Evolutionary conservation across 768 basidiomycete species (phyloP).

Genomic region (Scleroderma bovista): DNA sequence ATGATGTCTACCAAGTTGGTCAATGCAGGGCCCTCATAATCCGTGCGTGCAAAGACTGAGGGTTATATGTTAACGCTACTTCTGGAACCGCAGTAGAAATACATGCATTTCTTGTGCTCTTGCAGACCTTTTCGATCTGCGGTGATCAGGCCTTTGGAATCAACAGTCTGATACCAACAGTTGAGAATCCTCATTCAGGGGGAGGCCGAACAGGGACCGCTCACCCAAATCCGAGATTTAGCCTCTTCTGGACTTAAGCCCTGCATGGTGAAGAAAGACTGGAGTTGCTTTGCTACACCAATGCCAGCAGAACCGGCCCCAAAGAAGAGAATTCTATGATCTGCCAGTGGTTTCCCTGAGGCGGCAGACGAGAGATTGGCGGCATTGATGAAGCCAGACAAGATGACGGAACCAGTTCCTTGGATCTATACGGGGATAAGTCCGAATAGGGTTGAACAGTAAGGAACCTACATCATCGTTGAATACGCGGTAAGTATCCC

Average conservation of each 20-base stretch:
- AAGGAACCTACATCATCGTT: slow-evolving; percentile 60
- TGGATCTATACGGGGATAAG: slow-evolving; percentile 42
- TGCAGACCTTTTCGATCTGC: slow-evolving; percentile 62
- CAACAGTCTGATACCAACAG: slow-evolving; percentile 48
- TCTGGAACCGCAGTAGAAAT: background rate
- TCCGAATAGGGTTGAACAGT: background rate
- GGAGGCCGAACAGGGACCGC: slow-evolving; percentile 13
- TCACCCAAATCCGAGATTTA: slow-evolving; percentile 58
- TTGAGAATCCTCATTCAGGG: slow-evolving; percentile 7
- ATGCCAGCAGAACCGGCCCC: slow-evolving; percentile 51
- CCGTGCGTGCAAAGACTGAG: slow-evolving; percentile 64
- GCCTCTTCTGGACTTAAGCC: slow-evolving; percentile 66
- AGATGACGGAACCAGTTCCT: slow-evolving; percentile 71
- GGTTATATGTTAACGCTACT: background rate
- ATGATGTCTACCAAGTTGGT: slow-evolving; percentile 62
- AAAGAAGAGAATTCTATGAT: slow-evolving; percentile 53
- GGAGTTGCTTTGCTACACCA: slow-evolving; percentile 47
- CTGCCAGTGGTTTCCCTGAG: slow-evolving; percentile 35
- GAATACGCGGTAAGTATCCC: slow-evolving; percentile 53
- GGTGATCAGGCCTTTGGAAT: slow-evolving; percentile 73
- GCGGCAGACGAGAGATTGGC: slow-evolving; percentile 52
- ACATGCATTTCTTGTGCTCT: slow-evolving; percentile 68
- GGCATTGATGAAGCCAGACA: slow-evolving; percentile 72
- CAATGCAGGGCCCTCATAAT: slow-evolving; percentile 59
- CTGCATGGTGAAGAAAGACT: slow-evolving; percentile 44